Evolutionary conservation across 352 stramenopile genomes (phyloP), one percentile per base, ranked within the genome.

Genomic region (Globisporangium okanoganense): DNA sequence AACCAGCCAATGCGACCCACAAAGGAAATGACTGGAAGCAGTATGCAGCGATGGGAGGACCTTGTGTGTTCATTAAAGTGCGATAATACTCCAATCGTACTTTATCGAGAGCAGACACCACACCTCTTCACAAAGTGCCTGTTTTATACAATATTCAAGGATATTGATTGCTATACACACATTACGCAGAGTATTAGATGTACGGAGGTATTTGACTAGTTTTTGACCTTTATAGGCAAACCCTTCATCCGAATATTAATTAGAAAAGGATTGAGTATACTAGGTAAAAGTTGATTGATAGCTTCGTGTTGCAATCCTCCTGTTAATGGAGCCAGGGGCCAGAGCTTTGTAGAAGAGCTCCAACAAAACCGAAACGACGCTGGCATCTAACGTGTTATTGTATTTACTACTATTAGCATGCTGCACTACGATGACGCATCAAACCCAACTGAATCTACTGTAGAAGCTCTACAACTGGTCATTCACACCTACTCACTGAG

Each of bases 1-100:
- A 44, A 57, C 56, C 36, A 33, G 24, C 54, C 44, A 54, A 53
- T 14, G 38, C n/a, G 38, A 56, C 48, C 49, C n/a, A n/a, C n/a
- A n/a, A n/a, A n/a, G n/a, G 47, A 75, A 86, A 83, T 83, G 76
- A 83, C 72, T 86, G 76, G 73, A 82, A 85, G 64, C 63, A 64
- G 31, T 51, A 43, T 38, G 33, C 4, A 38, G 33, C 33, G 33
- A 38, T 61, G 53, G 61, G 22, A 35, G 70, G 71, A 76, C 62
- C 18, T 44, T 59, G 20, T 20, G 7, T 1, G n/a, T 58, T 35
- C 5, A 8, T 18, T 61, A 71, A 74, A 69, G 29, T 63, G 55
- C 62, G 54, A 64, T 33, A 44, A 41, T 31, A 45, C 50, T 43
- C 41, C 41, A 6, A 48, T 45, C 54, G 54, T 50, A 41, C 38